A percentile compares a stretch with the other conserved stretches of the same genome.
Evolutionary conservation across 2,329 filamentous ascomycete species (phyloP).

Genomic region (Trichothecium roseum): DNA sequence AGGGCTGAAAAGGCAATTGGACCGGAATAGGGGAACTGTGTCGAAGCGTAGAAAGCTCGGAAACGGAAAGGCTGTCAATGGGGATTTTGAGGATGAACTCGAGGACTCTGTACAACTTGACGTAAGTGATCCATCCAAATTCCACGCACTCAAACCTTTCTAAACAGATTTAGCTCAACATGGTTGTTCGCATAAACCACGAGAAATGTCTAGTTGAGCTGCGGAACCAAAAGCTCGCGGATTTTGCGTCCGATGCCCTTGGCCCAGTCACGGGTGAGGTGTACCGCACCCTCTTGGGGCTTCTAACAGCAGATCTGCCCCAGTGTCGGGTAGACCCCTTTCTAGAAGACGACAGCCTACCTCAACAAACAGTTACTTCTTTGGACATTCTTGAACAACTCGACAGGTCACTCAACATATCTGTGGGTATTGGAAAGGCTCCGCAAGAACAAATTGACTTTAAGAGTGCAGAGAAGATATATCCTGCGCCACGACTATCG

Average conservation of each 20-base stretch:
- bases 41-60: slow-evolving; percentile 46
- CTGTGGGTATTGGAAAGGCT: slow-evolving; percentile 46
- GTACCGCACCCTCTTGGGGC: slow-evolving; percentile 62
- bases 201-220: slow-evolving; percentile 76
- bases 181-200: slow-evolving; percentile 72
- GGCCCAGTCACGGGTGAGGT: slow-evolving; percentile 67
- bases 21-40: slow-evolving; percentile 25
- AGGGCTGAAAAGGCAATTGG: slow-evolving; percentile 40
- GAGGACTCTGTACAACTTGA: slow-evolving; percentile 27
- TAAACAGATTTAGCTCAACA: slow-evolving; percentile 45
- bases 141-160: background rate
- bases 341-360: slow-evolving; percentile 20
- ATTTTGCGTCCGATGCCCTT: slow-evolving; percentile 60
- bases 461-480: slow-evolving; percentile 37
- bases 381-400: slow-evolving; percentile 46
- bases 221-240: slow-evolving; percentile 66
- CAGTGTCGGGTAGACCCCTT: slow-evolving; percentile 53
- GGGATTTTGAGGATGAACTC: slow-evolving; percentile 20
- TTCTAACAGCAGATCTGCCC: slow-evolving; percentile 57
- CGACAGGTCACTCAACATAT: slow-evolving; percentile 40
- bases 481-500: slow-evolving; percentile 18
- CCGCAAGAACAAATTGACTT: slow-evolving; percentile 34
- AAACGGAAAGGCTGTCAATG: slow-evolving; percentile 27
- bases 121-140: slow-evolving; percentile 27
- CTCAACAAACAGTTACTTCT: slow-evolving; percentile 35